phyloP scores from a whole-genome alignment of 345 rosid genomes.

The Corchorus olitorius region DNA sequence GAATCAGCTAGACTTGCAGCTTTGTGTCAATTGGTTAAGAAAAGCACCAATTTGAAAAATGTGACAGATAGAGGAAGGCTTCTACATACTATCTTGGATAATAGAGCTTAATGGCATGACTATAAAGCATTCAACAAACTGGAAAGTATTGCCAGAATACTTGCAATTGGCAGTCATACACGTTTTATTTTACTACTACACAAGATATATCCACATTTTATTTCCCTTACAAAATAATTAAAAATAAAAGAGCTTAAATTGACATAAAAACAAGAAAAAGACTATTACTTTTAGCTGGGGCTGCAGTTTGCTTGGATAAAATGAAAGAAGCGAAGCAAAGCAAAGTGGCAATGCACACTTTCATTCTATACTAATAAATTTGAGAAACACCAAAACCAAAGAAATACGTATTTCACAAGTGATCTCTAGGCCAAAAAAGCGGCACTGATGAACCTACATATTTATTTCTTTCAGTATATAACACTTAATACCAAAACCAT shows the following conservation, averaged over 20 bases:
- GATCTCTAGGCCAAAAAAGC: neutral
- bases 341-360: neutral
- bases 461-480: neutral
- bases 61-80: neutral
- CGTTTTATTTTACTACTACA: no score
- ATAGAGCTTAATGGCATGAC: neutral
- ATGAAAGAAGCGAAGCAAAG: neutral
- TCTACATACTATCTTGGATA: neutral
- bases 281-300: neutral
- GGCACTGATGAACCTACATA: neutral
- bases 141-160: neutral
- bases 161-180: neutral
- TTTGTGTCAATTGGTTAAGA: conserved; percentile 70
- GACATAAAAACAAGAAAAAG: neutral
- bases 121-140: neutral
- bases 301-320: neutral
- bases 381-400: conserved; percentile 1
- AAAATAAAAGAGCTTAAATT: neutral
- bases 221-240: neutral
- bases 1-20: conserved; percentile 95
- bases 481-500: neutral
- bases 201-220: neutral
- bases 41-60: conserved; percentile 9
- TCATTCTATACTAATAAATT: neutral
- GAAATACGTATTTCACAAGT: neutral